Percentiles rank a stretch among this genome's conserved stretches.
Evolutionary conservation across 2,329 filamentous ascomycete genomes (phyloP).

Genomic region (Neoarthrinium moseri): DNA sequence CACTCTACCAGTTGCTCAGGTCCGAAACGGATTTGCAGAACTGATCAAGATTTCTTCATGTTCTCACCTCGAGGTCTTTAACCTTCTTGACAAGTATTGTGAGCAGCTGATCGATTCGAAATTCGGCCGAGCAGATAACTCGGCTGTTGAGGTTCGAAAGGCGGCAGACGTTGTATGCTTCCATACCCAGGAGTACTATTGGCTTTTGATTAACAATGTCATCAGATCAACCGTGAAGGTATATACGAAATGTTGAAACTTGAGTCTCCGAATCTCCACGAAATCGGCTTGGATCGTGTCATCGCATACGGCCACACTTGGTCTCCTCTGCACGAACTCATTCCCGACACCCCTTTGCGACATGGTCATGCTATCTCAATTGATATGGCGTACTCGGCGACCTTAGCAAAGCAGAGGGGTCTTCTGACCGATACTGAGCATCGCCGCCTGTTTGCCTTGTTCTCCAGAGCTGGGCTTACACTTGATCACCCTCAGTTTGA

Average conservation of each 20-base stretch:
- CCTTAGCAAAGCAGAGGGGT: slow-evolving; percentile 62
- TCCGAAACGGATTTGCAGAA: slow-evolving; percentile 73
- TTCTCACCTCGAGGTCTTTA: slow-evolving; percentile 63
- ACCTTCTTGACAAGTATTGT: slow-evolving; percentile 67
- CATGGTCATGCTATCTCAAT: slow-evolving; percentile 75
- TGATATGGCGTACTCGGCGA: slow-evolving; percentile 74
- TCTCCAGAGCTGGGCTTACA: slow-evolving; percentile 67
- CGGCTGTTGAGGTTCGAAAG: slow-evolving; percentile 52
- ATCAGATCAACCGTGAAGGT: slow-evolving; percentile 63
- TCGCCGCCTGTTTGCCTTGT: slow-evolving; percentile 61
- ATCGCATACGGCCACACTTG: slow-evolving; percentile 69
- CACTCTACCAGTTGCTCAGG: slow-evolving; percentile 64
- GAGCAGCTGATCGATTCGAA: slow-evolving; percentile 64
- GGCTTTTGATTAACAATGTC: background rate
- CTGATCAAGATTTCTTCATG: slow-evolving; percentile 75
- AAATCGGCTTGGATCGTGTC: slow-evolving; percentile 69
- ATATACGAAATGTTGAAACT: slow-evolving; percentile 74
- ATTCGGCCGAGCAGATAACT: slow-evolving; percentile 61
- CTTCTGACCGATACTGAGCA: slow-evolving; percentile 61
- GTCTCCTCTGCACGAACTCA: slow-evolving; percentile 70
- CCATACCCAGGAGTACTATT: background rate
- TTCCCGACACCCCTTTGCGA: slow-evolving; percentile 65
- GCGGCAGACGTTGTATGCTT: slow-evolving; percentile 51
- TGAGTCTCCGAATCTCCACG: slow-evolving; percentile 71
- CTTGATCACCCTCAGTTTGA: slow-evolving; percentile 72